A percentile compares a stretch with the other conserved stretches of the same genome.
These are phyloP conservation scores for Pythium sukuiense DNA, from an alignment of 352 stramenopile genomes.

Conservation along the genomic window DNA sequence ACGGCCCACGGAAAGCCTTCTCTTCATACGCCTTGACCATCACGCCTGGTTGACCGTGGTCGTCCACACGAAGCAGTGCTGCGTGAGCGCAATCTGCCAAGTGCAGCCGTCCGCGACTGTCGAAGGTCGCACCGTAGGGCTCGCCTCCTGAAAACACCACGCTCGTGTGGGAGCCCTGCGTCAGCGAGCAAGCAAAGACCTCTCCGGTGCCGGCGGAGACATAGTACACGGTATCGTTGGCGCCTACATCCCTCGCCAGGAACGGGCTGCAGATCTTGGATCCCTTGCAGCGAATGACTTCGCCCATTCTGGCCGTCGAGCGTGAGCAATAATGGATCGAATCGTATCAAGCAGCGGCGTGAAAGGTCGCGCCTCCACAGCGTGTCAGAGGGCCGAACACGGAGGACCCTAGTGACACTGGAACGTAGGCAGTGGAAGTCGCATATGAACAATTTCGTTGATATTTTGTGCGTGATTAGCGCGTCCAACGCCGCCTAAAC, in stretches of 20 bases:
- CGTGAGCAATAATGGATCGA: background rate
- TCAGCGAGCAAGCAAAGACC: constrained; percentile 44
- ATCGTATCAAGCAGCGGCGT: background rate
- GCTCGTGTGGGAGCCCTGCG: constrained; percentile 38
- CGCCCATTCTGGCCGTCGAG: background rate
- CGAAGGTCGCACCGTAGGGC: constrained; percentile 65
- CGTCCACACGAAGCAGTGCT: constrained; percentile 70
- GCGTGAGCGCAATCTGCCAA: constrained; percentile 71
- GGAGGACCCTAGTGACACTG: no score
- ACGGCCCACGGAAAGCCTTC: constrained; percentile 69
- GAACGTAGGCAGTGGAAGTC: no score
- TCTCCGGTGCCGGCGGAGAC: constrained; percentile 73
- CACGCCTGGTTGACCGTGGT: constrained; percentile 54
- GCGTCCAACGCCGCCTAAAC: background rate
- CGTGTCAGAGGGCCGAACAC: background rate
- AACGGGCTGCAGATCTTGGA: constrained; percentile 81
- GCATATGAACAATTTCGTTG: constrained; percentile 4
- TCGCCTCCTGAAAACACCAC: constrained; percentile 72
- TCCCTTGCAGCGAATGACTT: constrained; percentile 55
- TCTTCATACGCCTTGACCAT: constrained; percentile 87
- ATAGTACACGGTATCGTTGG: constrained; percentile 53
- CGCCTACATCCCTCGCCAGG: constrained; percentile 27
- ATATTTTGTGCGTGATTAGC: constrained; percentile 5
- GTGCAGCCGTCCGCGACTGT: constrained; percentile 57
- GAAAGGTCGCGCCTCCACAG: constrained; percentile 17